Conservation (phyloP, 805 yeast species). For the Monosporozyma servazzii region DNA sequence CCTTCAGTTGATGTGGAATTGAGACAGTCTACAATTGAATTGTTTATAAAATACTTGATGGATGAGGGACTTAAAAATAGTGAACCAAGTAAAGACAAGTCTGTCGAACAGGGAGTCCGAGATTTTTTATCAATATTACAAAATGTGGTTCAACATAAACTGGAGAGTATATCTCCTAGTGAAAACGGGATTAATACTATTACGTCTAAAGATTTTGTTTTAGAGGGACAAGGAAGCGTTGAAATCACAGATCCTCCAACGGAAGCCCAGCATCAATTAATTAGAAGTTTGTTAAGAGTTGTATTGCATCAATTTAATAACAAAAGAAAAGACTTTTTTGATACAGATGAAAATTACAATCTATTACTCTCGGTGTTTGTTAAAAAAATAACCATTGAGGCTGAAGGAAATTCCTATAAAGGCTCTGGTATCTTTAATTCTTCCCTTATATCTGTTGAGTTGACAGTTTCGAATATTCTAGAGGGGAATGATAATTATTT, state of each 20-base stretch:
- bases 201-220: slow-evolving; percentile 6
- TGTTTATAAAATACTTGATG: background rate
- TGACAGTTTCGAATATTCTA: background rate
- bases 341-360: slow-evolving; percentile 20
- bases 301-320: slow-evolving; percentile 16
- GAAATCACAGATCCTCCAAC: slow-evolving; percentile 21
- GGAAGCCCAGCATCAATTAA: slow-evolving; percentile 18
- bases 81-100: background rate
- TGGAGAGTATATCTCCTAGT: background rate
- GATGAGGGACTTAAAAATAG: background rate
- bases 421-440: background rate
- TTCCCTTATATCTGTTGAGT: background rate
- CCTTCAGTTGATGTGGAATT: background rate
- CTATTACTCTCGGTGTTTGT: slow-evolving; percentile 20
- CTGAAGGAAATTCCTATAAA: background rate
- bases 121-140: background rate
- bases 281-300: slow-evolving; percentile 18
- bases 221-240: slow-evolving; percentile 23
- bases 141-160: slow-evolving; percentile 3
- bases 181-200: background rate
- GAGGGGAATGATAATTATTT: background rate
- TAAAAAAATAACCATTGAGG: slow-evolving; percentile 10
- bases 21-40: background rate
- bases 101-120: background rate
- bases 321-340: slow-evolving; percentile 6